A percentile compares a stretch with the other conserved stretches of the same genome.
phyloP scores from a whole-genome alignment of 192 early-diverging fungal genomes.

The Backusella liffmaniae region DNA sequence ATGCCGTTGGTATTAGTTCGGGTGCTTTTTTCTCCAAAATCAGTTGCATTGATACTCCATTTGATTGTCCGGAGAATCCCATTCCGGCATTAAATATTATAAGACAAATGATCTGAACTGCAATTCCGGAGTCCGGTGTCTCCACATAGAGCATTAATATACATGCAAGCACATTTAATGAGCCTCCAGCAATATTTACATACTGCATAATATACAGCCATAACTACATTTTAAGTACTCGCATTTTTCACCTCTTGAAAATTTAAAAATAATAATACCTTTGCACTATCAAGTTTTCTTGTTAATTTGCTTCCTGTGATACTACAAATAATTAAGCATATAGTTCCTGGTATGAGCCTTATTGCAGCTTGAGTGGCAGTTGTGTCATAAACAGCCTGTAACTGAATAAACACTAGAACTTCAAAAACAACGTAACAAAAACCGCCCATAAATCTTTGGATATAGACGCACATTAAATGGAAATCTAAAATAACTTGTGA shows the following conservation, averaged over 20 bases:
- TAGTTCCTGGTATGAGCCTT: background rate
- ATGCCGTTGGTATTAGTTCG: background rate
- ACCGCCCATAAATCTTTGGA: background rate
- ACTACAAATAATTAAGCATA: background rate
- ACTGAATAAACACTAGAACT: background rate
- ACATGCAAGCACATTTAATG: background rate
- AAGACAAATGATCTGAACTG: background rate
- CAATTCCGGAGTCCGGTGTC: background rate
- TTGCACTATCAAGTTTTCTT: background rate
- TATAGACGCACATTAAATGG: background rate
- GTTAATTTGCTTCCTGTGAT: background rate
- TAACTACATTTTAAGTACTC: background rate
- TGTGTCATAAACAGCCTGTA: background rate
- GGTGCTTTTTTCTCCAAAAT: background rate
- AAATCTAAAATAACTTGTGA: background rate
- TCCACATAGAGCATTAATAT: background rate
- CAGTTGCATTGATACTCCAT: background rate
- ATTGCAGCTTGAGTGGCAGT: background rate
- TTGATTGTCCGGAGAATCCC: background rate
- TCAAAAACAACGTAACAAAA: background rate
- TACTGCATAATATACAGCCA: background rate
- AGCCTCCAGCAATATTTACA: background rate
- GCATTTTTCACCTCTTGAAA: background rate
- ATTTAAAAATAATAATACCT: background rate
- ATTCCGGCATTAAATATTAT: background rate